Evolutionary conservation across 169 alveolate species (phyloP).

Genomic region (Babesia ovata): DNA sequence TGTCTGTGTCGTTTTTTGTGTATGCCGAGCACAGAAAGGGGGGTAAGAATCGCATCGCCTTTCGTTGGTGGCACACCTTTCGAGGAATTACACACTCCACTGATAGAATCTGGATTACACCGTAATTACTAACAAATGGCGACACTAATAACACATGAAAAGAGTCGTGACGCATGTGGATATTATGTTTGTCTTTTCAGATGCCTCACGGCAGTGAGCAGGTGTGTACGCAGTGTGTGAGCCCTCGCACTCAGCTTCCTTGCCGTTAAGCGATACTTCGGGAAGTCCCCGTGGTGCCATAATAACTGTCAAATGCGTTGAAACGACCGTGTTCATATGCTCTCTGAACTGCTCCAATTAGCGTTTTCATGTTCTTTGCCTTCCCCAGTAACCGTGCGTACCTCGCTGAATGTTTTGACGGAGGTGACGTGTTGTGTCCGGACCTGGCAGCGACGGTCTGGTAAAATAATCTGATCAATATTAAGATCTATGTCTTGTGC

Average conservation of each 20-base stretch:
- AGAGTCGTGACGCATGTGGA: too few species aligned
- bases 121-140: neutral
- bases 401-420: slow-evolving; percentile 74
- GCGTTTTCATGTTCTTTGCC: slow-evolving; percentile 78
- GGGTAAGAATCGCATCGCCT: neutral
- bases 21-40: slow-evolving; percentile 11
- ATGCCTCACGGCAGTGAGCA: neutral
- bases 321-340: slow-evolving; percentile 85
- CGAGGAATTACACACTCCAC: slow-evolving; percentile 23
- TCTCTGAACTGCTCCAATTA: slow-evolving; percentile 76
- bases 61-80: slow-evolving; percentile 14
- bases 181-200: neutral
- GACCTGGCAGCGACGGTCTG: slow-evolving; percentile 63
- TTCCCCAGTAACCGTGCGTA: slow-evolving; percentile 79
- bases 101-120: slow-evolving; percentile 11
- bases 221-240: too few species aligned
- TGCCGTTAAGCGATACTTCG: slow-evolving; percentile 27
- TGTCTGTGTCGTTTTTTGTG: slow-evolving; percentile 47
- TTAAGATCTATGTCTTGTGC: neutral
- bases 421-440: slow-evolving; percentile 49
- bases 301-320: slow-evolving; percentile 63
- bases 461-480: slow-evolving; percentile 46
- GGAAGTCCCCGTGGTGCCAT: slow-evolving; percentile 49
- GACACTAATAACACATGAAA: neutral
- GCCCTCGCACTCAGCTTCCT: too few species aligned